Percentiles rank a stretch among this genome's conserved stretches.
phyloP scores from a whole-genome alignment of 1,284 basidiomycete species.

The Cutaneotrichosporon dermatis region DNA sequence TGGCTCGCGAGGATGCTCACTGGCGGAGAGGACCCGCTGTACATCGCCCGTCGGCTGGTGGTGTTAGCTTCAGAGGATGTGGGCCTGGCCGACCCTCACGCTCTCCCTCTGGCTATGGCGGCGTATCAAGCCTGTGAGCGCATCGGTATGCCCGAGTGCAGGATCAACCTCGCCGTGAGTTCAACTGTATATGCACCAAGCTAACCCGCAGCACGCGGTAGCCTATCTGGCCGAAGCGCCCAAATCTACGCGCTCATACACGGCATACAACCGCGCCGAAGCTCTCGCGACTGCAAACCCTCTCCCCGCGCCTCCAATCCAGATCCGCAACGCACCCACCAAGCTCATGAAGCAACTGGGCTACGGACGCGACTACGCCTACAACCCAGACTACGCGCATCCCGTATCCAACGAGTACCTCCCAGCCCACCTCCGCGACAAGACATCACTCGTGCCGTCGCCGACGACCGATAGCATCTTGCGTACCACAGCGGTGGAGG shows the following conservation, averaged over 20 bases:
- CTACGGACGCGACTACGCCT: constrained; percentile 66
- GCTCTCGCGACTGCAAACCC: constrained; percentile 55
- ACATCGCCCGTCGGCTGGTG: constrained; percentile 72
- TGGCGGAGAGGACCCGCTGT: constrained; percentile 84
- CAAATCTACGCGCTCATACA: constrained; percentile 75
- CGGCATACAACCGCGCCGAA: constrained; percentile 68
- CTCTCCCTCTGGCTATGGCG: constrained; percentile 70
- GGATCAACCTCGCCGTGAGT: constrained; percentile 46
- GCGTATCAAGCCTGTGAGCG: constrained; percentile 69
- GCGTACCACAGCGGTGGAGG: constrained; percentile 56
- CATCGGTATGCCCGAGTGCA: constrained; percentile 74
- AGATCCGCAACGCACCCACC: constrained; percentile 84
- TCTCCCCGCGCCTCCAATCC: constrained; percentile 58
- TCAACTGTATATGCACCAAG: background rate
- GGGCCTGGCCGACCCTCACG: constrained; percentile 69
- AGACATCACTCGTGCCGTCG: constrained; percentile 31
- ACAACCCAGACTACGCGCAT: constrained; percentile 74
- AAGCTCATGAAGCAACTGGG: constrained; percentile 76
- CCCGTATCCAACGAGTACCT: constrained; percentile 64
- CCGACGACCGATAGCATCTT: constrained; percentile 49
- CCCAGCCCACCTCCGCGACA: constrained; percentile 46
- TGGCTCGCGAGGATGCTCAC: constrained; percentile 73
- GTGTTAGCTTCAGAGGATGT: constrained; percentile 83
- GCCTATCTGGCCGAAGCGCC: constrained; percentile 78
- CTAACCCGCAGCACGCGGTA: constrained; percentile 58